Percentiles rank a stretch among this genome's conserved stretches.
phyloP scores from a whole-genome alignment of 352 stramenopile species.

The Pythium biforme region DNA sequence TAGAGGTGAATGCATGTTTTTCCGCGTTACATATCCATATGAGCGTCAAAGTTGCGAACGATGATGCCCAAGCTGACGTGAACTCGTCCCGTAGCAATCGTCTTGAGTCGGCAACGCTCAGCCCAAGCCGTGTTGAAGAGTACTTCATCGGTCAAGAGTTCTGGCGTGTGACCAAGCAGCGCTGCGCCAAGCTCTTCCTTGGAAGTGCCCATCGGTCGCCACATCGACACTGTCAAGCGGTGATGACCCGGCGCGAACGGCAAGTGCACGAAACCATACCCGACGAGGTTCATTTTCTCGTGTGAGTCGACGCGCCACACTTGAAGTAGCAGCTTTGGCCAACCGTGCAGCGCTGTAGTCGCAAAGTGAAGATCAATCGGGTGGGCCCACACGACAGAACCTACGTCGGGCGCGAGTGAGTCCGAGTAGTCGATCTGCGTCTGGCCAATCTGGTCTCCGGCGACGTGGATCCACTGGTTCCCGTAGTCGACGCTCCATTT shows the following conservation, averaged over 20 bases:
- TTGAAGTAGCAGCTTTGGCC: constrained; percentile 65
- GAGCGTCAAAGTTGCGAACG: constrained; percentile 44
- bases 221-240: constrained; percentile 44
- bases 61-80: constrained; percentile 50
- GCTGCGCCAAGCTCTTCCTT: constrained; percentile 49
- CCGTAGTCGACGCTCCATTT: constrained; percentile 74
- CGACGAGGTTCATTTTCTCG: constrained; percentile 48
- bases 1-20: constrained; percentile 2
- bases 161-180: constrained; percentile 49
- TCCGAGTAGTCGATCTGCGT: constrained; percentile 61
- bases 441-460: constrained; percentile 55
- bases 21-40: constrained; percentile 26
- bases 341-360: constrained; percentile 53
- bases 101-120: constrained; percentile 60
- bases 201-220: constrained; percentile 53
- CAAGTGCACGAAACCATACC: constrained; percentile 60
- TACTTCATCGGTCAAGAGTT: constrained; percentile 58
- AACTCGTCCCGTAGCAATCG: constrained; percentile 55
- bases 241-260: constrained; percentile 56
- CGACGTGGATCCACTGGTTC: constrained; percentile 52
- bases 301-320: constrained; percentile 54
- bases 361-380: constrained; percentile 70
- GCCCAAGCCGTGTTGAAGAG: constrained; percentile 56
- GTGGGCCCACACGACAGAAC: constrained; percentile 50
- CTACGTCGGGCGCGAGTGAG: constrained; percentile 17